Percentiles rank a stretch among this genome's conserved stretches.
Evolutionary conservation across 305 asterid genomes (phyloP).

Genomic region (Petunia hybrid): DNA sequence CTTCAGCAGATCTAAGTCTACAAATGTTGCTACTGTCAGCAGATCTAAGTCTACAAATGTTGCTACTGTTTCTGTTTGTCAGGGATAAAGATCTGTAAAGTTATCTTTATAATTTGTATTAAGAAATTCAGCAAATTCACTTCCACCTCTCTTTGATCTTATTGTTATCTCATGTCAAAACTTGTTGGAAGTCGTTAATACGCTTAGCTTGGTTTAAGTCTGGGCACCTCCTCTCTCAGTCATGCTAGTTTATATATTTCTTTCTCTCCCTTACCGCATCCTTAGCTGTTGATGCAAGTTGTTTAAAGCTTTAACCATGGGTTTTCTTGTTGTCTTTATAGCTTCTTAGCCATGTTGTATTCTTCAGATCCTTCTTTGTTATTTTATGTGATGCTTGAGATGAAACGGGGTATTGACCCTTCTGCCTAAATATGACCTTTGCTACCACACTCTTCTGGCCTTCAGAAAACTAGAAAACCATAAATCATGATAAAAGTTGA

Average conservation of each 20-base stretch:
- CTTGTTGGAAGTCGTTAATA: neutral
- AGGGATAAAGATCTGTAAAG: neutral
- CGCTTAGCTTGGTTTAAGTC: neutral
- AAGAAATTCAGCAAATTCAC: neutral
- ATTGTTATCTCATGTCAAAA: neutral
- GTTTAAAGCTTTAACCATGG: neutral
- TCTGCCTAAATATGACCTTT: neutral
- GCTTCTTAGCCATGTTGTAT: neutral
- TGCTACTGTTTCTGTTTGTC: neutral
- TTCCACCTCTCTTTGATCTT: neutral
- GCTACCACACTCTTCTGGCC: neutral
- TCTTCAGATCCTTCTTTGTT: neutral
- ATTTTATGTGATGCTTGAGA: constrained; percentile 24
- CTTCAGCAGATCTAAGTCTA: neutral
- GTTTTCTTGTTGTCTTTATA: neutral
- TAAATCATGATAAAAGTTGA: neutral
- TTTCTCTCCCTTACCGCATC: neutral
- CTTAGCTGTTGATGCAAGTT: neutral
- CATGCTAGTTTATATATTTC: neutral
- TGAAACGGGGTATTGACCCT: neutral
- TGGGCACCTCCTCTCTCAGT: neutral
- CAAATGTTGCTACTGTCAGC: neutral
- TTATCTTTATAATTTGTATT: neutral
- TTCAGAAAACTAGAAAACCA: neutral
- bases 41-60: neutral